Conservation (phyloP, 1,139 yeast genomes). For the Lodderomyces orthopsilosis region DNA sequence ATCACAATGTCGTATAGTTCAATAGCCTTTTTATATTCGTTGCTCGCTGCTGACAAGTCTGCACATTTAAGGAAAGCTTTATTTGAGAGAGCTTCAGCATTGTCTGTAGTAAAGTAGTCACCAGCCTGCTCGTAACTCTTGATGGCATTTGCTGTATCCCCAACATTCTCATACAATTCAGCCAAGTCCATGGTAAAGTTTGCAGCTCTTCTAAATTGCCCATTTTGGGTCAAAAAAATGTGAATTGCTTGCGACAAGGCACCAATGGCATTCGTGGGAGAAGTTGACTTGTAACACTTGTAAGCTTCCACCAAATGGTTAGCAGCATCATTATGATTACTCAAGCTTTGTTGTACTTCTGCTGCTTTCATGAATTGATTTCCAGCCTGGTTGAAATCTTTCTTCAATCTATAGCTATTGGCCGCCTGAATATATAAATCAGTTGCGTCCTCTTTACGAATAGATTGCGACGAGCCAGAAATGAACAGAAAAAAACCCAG, state of each 20-base stretch:
- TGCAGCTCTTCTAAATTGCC: slow-evolving; percentile 96
- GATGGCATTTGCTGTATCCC: slow-evolving; percentile 67
- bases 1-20: slow-evolving; percentile 76
- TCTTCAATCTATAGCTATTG: slow-evolving; percentile 73
- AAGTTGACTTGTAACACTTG: slow-evolving; percentile 74
- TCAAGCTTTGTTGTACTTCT: slow-evolving; percentile 68
- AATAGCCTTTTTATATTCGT: slow-evolving; percentile 70
- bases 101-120: slow-evolving; percentile 92
- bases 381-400: slow-evolving; percentile 74
- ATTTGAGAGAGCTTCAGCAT: slow-evolving; percentile 86
- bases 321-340: slow-evolving; percentile 87
- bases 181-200: slow-evolving; percentile 90
- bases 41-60: slow-evolving; percentile 76
- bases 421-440: slow-evolving; percentile 91
- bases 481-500: slow-evolving; percentile 71
- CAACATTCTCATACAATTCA: slow-evolving; percentile 72
- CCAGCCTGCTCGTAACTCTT: slow-evolving; percentile 89
- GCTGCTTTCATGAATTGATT: slow-evolving; percentile 85
- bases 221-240: slow-evolving; percentile 75
- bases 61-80: slow-evolving; percentile 90
- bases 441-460: slow-evolving; percentile 84
- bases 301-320: slow-evolving; percentile 88
- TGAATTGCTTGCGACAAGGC: slow-evolving; percentile 76
- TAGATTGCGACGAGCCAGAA: slow-evolving; percentile 65
- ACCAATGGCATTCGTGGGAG: slow-evolving; percentile 76